Conservation (phyloP, 129 eudicot species). For the Artemisia annua region DNA sequence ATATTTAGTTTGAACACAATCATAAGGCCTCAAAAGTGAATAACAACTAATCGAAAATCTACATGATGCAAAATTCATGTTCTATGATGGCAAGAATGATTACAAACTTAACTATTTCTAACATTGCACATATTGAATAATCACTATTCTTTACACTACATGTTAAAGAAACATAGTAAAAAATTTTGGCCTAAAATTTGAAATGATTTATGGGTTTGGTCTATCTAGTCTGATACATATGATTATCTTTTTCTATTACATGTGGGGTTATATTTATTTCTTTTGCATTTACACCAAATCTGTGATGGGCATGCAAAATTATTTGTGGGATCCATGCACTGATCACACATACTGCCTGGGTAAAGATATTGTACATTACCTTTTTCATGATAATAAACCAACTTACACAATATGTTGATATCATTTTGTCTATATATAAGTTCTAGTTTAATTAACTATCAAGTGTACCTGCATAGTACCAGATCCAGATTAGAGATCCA, state of each 20-base stretch:
- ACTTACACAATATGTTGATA: constrained; percentile 1
- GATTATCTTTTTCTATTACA: too few relatives aligned
- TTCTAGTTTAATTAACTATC: not conserved
- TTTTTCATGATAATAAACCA: constrained; percentile 8
- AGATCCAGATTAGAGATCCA: not conserved
- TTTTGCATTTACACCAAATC: not conserved
- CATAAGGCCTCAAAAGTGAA: not conserved
- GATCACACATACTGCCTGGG: not conserved
- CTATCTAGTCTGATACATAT: too few relatives aligned
- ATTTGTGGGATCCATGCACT: constrained; percentile 34
- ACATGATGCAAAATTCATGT: not conserved
- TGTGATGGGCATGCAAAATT: constrained; percentile 23
- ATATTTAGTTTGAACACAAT: not conserved
- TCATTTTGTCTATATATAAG: not conserved
- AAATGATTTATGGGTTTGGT: too few relatives aligned
- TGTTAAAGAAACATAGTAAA: too few relatives aligned
- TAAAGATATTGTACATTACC: constrained; percentile 7
- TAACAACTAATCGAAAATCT: not conserved
- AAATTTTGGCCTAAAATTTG: too few relatives aligned
- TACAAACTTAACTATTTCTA: not conserved
- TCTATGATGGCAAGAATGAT: not conserved
- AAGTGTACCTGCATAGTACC: constrained; percentile 8
- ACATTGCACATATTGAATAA: not conserved
- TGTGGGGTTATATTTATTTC: too few relatives aligned
- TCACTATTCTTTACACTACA: not conserved